These are phyloP conservation scores for Aspergillus brasiliensis DNA, from an alignment of 2,329 filamentous ascomycete species.

Conservation along the genomic window DNA sequence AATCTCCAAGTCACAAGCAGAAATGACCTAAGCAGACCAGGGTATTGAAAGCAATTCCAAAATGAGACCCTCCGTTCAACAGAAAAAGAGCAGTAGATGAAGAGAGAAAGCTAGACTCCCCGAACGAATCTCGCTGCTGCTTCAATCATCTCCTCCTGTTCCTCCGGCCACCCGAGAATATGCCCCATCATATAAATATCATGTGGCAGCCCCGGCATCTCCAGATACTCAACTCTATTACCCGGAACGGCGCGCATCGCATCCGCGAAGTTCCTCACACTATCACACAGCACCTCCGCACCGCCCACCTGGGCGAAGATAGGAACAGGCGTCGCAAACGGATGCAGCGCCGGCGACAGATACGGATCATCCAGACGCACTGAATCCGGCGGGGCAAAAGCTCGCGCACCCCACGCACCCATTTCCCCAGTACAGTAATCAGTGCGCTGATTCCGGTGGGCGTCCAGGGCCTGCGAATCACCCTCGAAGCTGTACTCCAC, in stretches of 20 bases:
- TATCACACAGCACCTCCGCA: constrained; percentile 19
- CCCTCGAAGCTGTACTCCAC: constrained; percentile 1
- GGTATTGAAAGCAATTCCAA: no score
- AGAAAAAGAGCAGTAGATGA: no score
- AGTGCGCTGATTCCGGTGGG: constrained; percentile 15
- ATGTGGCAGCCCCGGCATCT: constrained; percentile 17
- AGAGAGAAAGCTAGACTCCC: background rate
- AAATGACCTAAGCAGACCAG: no score
- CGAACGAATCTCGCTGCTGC: background rate
- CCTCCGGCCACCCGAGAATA: constrained; percentile 17
- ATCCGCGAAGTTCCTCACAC: constrained; percentile 4
- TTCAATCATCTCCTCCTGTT: constrained; percentile 11
- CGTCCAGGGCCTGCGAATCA: background rate
- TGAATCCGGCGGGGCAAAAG: constrained; percentile 15
- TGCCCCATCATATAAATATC: constrained; percentile 21
- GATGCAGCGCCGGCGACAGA: constrained; percentile 17
- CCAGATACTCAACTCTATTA: constrained; percentile 16
- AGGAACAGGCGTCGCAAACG: constrained; percentile 21
- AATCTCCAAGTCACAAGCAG: no score
- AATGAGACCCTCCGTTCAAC: no score
- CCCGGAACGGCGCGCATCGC: background rate
- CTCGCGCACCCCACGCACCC: constrained; percentile 20
- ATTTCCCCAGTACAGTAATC: constrained; percentile 16
- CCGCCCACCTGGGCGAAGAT: constrained; percentile 20
- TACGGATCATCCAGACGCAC: constrained; percentile 19